Conservation (phyloP, 805 yeast species). For the Yueomyces sp. region DNA sequence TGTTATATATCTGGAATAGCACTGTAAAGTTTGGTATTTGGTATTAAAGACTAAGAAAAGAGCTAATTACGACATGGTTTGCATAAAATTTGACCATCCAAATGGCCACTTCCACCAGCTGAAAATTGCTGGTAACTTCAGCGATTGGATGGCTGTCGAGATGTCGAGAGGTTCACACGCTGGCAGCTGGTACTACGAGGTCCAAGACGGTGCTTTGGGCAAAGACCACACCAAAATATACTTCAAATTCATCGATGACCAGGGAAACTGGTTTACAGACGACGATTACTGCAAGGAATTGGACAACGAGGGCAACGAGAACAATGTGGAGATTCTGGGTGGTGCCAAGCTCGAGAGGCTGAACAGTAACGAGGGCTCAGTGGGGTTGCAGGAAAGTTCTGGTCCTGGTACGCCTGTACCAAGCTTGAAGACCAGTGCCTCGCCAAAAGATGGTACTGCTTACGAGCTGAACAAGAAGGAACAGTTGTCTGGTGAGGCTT, state of each 20-base stretch:
- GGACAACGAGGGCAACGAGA: conserved; percentile 26
- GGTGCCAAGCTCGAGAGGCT: not conserved
- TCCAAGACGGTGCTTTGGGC: conserved; percentile 12
- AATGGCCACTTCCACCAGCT: conserved; percentile 11
- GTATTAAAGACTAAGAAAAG: no score
- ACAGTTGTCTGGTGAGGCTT: no score
- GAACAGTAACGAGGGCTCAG: not conserved
- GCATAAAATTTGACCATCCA: conserved; percentile 8
- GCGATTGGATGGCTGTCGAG: conserved; percentile 20
- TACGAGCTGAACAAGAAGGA: no score
- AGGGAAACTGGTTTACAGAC: conserved; percentile 19
- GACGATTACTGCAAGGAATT: conserved; percentile 19
- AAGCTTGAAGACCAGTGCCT: not conserved
- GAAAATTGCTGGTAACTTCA: conserved; percentile 28
- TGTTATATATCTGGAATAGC: no score
- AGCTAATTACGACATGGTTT: conserved; percentile 1
- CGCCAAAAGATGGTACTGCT: not conserved
- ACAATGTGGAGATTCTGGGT: conserved; percentile 21
- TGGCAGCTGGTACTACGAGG: conserved; percentile 14
- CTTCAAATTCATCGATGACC: conserved; percentile 19
- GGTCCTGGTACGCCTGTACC: not conserved
- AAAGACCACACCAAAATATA: conserved; percentile 5
- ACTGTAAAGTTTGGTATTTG: no score
- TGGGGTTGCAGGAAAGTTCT: not conserved
- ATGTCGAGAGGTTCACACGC: conserved; percentile 7